Conservation (phyloP, 352 stramenopile species). For the Thraustochytrium striatum region DNA sequence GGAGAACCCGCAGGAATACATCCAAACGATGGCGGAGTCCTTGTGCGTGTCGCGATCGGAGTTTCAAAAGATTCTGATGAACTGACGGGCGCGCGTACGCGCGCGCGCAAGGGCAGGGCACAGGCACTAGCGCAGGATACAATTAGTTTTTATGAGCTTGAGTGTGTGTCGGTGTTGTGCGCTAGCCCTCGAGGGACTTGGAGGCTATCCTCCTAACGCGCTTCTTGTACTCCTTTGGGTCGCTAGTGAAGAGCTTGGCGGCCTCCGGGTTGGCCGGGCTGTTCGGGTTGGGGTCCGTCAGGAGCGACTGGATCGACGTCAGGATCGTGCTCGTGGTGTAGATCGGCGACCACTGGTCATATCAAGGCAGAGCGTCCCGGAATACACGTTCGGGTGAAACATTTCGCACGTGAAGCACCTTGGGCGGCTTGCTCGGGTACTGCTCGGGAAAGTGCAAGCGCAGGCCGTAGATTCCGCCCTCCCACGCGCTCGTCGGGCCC, state of each 20-base stretch:
- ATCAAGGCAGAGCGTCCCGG: slow-evolving; percentile 80
- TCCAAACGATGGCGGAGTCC: not conserved
- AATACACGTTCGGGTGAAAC: slow-evolving; percentile 95
- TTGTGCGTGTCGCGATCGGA: slow-evolving; percentile 18
- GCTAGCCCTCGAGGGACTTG: slow-evolving; percentile 41
- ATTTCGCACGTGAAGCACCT: slow-evolving; percentile 98
- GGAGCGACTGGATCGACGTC: slow-evolving; percentile 86
- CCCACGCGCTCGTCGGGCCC: slow-evolving; percentile 96
- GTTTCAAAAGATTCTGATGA: slow-evolving; percentile 35
- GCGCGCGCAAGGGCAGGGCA: too few species aligned
- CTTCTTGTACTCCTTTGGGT: slow-evolving; percentile 89
- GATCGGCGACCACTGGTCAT: slow-evolving; percentile 99
- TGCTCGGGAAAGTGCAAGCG: slow-evolving; percentile 98
- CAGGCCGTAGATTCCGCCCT: slow-evolving; percentile 79
- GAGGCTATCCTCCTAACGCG: slow-evolving; percentile 38
- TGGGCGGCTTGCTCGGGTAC: slow-evolving; percentile 98
- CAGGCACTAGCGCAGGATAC: too few species aligned
- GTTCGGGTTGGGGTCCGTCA: slow-evolving; percentile 98
- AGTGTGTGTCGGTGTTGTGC: not conserved
- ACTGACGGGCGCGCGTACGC: too few species aligned
- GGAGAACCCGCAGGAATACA: slow-evolving; percentile 15
- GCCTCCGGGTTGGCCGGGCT: slow-evolving; percentile 98
- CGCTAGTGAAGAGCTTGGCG: slow-evolving; percentile 93
- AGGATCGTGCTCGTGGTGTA: slow-evolving; percentile 47
- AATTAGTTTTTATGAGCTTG: too few species aligned